Base-by-base conservation (phyloP, 208 protist species). In the Eutreptiella sp. region DNA sequence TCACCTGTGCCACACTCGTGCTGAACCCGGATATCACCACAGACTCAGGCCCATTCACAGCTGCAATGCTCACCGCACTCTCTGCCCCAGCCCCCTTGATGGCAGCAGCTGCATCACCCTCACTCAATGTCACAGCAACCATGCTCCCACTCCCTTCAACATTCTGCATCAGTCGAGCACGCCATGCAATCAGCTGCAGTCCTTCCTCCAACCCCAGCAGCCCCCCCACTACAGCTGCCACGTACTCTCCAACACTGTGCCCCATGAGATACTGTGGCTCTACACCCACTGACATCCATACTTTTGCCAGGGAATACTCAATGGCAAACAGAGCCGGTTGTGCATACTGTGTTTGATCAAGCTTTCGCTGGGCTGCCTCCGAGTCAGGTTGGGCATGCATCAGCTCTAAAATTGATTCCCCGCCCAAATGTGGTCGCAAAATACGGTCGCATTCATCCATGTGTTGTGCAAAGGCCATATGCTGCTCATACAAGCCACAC, bases 161-260 rank as follows among this genome's bases (percentile, higher is more conserved):
- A n/a, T n/a, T n/a, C n/a, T n/a, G n/a, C n/a, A n/a, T n/a, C n/a
- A n/a, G n/a, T n/a, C n/a, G n/a, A n/a, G n/a, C n/a, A n/a, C 65
- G 21, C 2, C 24, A 33, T 29, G 52, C 46, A 7, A 72, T 38
- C 7, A 78, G 53, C 0, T 16, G 9, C 9, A 76, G 45, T 3
- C 54, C 73, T 3, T 78, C 54, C 16, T 75, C 41, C 21, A 78
- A 36, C 19, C 68, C 63, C 23, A 72, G 29, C 29, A 72, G 26
- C 9, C 72, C 72, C 11, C 59, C 42, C 38, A 64, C 9, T 24
- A 53, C 38, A 3, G 66, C 53, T 4, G 67, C 72, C 16, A 36
- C 54, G 38, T 78, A 72, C 52, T 78, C 73, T 28, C 73, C 73
- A 1, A 78, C 27, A 36, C 46, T 68, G 53, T 78, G 73, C 2